These are phyloP conservation scores for Talinum fruticosum DNA, from an alignment of 148 eudicot species.

Conservation along the genomic window DNA sequence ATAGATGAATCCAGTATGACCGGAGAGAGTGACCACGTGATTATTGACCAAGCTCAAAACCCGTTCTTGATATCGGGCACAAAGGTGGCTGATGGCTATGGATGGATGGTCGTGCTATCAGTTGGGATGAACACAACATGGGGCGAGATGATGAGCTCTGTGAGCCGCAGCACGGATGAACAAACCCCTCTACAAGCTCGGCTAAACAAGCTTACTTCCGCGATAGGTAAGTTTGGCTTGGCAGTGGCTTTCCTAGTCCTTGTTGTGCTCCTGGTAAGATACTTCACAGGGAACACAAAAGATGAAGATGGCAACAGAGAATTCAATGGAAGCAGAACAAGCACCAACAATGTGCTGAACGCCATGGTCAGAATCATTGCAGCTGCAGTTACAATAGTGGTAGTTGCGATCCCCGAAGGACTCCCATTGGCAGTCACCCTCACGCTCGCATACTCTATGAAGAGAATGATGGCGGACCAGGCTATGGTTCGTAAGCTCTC, in stretches of 20 bases:
- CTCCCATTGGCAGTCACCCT: conserved; percentile 51
- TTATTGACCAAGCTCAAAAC: conserved; percentile 27
- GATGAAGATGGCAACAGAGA: conserved; percentile 33
- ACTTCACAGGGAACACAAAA: conserved; percentile 57
- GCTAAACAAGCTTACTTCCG: conserved; percentile 46
- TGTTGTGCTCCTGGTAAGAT: conserved; percentile 25
- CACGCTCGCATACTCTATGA: conserved; percentile 71
- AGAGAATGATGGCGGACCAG: conserved; percentile 68
- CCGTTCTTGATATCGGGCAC: conserved; percentile 33
- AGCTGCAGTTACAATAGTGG: conserved; percentile 43
- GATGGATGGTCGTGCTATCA: conserved; percentile 22
- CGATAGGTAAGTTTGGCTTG: conserved; percentile 57
- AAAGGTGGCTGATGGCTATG: conserved; percentile 24
- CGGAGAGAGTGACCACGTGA: conserved; percentile 63
- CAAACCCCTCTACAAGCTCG: conserved; percentile 57
- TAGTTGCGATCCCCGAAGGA: conserved; percentile 51
- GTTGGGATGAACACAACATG: conserved; percentile 43
- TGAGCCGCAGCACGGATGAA: conserved; percentile 38
- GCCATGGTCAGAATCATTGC: conserved; percentile 21
- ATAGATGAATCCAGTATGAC: conserved; percentile 73
- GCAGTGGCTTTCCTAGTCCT: conserved; percentile 54
- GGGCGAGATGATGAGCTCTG: conserved; percentile 77
- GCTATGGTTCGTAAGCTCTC: conserved; percentile 63
- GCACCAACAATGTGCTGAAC: conserved; percentile 21
- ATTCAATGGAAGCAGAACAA: conserved; percentile 30